Conservation (phyloP, 805 yeast genomes). For the Saccharomycopsis malanga region DNA sequence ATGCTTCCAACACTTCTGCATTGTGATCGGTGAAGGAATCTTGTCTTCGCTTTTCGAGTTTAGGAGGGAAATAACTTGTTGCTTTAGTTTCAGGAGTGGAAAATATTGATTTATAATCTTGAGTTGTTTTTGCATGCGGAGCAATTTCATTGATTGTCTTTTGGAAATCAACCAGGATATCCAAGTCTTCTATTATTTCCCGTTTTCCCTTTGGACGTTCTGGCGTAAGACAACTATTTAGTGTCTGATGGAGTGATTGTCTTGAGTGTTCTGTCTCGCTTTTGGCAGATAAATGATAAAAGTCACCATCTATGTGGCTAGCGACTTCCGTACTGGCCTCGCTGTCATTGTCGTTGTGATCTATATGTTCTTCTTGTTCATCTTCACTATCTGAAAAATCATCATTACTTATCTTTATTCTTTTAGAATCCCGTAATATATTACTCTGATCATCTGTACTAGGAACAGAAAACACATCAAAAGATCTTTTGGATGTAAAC, state of each 20-base stretch:
- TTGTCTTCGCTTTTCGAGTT: too few species aligned
- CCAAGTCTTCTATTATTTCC: too few species aligned
- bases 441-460: neutral
- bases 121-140: too few species aligned
- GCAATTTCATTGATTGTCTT: neutral
- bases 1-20: neutral
- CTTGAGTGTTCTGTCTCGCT: constrained; percentile 6
- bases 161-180: neutral
- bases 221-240: constrained; percentile 14
- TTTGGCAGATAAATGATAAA: neutral
- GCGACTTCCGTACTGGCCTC: constrained; percentile 19
- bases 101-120: too few species aligned
- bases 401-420: neutral
- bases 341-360: constrained; percentile 11
- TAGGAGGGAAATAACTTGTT: neutral
- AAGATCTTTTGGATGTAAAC: constrained; percentile 10
- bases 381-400: neutral
- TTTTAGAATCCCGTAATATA: neutral
- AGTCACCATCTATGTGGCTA: constrained; percentile 17
- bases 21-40: neutral
- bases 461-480: constrained; percentile 3
- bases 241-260: neutral
- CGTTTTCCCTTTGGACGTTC: constrained; percentile 7
- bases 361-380: neutral
- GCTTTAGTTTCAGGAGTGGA: neutral